Percentiles rank a stretch among this genome's conserved stretches.
phyloP scores from a whole-genome alignment of 148 eudicot genomes.

The Fagopyrum homotropicum region DNA sequence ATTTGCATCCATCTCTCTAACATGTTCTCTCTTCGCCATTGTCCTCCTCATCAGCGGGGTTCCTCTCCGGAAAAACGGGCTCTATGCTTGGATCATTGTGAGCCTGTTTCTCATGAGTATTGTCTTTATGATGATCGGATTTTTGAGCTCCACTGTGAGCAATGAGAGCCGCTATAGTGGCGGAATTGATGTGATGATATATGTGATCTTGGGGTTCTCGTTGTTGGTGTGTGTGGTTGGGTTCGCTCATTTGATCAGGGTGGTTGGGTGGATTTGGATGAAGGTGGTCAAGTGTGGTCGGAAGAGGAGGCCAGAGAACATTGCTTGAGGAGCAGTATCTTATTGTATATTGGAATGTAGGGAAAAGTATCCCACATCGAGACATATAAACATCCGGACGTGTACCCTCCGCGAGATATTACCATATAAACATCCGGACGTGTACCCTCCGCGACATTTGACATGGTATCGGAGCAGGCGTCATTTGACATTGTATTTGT shows the following conservation, averaged over 20 bases:
- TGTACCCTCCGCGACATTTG: too few species aligned
- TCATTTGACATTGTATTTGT: too few species aligned
- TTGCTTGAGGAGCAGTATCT: neutral
- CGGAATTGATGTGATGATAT: neutral
- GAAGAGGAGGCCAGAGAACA: neutral
- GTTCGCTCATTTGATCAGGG: neutral
- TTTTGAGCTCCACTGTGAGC: neutral
- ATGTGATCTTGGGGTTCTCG: neutral
- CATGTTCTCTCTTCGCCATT: constrained; percentile 17
- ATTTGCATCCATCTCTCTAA: constrained; percentile 13
- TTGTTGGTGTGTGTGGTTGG: neutral
- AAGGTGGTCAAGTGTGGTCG: neutral
- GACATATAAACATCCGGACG: too few species aligned
- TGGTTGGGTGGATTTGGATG: neutral
- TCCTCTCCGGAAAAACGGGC: constrained; percentile 20
- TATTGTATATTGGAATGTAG: too few species aligned
- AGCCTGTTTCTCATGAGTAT: neutral
- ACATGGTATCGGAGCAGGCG: too few species aligned
- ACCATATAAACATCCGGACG: too few species aligned
- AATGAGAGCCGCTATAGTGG: constrained; percentile 1
- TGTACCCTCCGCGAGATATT: too few species aligned
- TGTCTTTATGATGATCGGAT: neutral
- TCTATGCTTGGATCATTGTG: constrained; percentile 21
- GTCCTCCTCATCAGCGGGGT: constrained; percentile 21
- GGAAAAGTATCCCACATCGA: too few species aligned